Evolutionary conservation across 495 filamentous ascomycete genomes (phyloP).

Genomic region (Penicillium coprophilum): DNA sequence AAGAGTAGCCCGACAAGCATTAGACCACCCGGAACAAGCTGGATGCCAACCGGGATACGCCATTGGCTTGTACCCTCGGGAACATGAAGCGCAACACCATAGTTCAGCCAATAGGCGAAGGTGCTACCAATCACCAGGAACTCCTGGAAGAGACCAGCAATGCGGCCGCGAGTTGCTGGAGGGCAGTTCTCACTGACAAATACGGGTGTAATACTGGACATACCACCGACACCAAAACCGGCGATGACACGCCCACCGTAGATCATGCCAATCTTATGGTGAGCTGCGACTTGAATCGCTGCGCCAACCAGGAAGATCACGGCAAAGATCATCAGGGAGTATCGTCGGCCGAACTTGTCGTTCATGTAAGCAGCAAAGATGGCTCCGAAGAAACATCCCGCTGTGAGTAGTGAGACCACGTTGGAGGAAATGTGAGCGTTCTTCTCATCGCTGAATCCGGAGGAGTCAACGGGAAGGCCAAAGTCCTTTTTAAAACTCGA

Average conservation of each 20-base stretch:
- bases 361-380: slow-evolving; percentile 58
- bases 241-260: slow-evolving; percentile 46
- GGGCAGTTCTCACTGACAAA: slow-evolving; percentile 51
- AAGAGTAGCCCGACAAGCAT: slow-evolving; percentile 53
- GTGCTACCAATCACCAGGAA: slow-evolving; percentile 34
- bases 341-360: slow-evolving; percentile 58
- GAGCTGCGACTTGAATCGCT: slow-evolving; percentile 56
- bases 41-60: slow-evolving; percentile 53
- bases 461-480: slow-evolving; percentile 34
- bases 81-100: slow-evolving; percentile 48
- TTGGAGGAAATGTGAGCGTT: slow-evolving; percentile 54
- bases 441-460: slow-evolving; percentile 31
- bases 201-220: slow-evolving; percentile 50
- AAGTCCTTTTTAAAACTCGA: slow-evolving; percentile 58
- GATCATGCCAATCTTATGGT: slow-evolving; percentile 35
- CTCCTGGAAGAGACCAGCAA: slow-evolving; percentile 39
- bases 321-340: slow-evolving; percentile 55
- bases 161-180: slow-evolving; percentile 42
- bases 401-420: slow-evolving; percentile 61
- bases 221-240: slow-evolving; percentile 45
- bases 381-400: slow-evolving; percentile 68
- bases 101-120: slow-evolving; percentile 50
- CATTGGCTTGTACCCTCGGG: slow-evolving; percentile 48
- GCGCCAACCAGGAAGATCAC: slow-evolving; percentile 64
- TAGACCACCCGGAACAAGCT: slow-evolving; percentile 52